Base-by-base conservation (phyloP, 257 asterid genomes). In the Ajuga chamaepitys region DNA sequence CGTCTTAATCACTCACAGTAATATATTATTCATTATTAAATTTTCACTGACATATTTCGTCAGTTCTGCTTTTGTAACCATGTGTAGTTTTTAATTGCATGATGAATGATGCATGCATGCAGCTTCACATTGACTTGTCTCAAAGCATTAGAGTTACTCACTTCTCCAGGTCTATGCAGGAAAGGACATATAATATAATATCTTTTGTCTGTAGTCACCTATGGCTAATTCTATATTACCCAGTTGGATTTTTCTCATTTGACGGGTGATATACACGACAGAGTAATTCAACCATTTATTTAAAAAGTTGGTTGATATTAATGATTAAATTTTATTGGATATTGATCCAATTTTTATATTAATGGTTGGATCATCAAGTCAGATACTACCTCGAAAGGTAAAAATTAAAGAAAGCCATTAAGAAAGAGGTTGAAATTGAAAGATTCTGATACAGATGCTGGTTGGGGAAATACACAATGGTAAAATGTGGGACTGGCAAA, bases 71-170 rank as follows among this genome's bases (percentile, higher is more conserved):
- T 62, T 21, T 35, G 46, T n/a, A n/a, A n/a, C n/a, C n/a, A n/a
- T n/a, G n/a, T n/a, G n/a, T n/a, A n/a, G n/a, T 62, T 68, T 42
- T 66, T 30, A 30, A 30, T 55, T 21, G 50, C 5, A 59, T 52
- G 66, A 32, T 55, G 67, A 28, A 64, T 69, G 72, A 74, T 74
- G 77, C 79, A 78, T 74, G 72, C 74, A 63, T 73, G 77, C 73
- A 63, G 17, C 48, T 45, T 65, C 64, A 47, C 55, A 64, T 64
- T 58, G 82, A 70, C 65, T 70, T 65, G 74, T 77, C 82, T 70
- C 51, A 21, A 41, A 35, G 13, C 12, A 25, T 21, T 47, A 18
- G 30, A 18, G 37, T 14, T 5, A 13, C 18, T 40, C 45, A n/a
- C n/a, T 61, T 62, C 60, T 60, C 71, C 77, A 66, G 59, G 67